Conservation (phyloP, 495 filamentous ascomycete genomes). For the Parachaetomium inaequale region DNA sequence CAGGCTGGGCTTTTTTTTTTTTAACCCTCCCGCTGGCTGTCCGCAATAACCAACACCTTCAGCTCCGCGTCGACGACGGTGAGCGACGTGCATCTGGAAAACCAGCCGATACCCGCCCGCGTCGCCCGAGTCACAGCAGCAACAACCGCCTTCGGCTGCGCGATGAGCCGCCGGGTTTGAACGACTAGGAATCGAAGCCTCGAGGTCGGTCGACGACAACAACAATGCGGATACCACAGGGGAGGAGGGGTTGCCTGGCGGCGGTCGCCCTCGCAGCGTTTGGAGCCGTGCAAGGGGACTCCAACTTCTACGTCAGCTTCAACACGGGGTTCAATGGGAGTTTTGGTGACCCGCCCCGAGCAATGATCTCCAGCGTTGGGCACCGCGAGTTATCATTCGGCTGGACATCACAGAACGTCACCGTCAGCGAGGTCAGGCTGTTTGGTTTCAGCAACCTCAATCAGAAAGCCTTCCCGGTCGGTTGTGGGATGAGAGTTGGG, state of each 20-base stretch:
- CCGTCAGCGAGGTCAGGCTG: not conserved
- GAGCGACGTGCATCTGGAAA: not conserved
- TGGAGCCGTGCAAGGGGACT: constrained; percentile 8
- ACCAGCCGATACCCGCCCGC: no score
- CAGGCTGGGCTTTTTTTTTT: not conserved
- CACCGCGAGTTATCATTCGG: not conserved
- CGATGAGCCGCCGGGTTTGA: constrained; percentile 12
- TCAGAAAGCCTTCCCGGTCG: no score
- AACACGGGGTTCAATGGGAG: not conserved
- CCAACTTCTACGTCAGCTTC: not conserved
- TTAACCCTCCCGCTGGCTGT: no score
- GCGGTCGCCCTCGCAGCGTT: constrained; percentile 11
- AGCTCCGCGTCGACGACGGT: not conserved
- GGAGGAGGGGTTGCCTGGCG: constrained; percentile 19
- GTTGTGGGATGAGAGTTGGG: no score
- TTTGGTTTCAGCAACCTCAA: not conserved
- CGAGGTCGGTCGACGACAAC: constrained; percentile 5
- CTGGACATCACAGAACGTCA: not conserved
- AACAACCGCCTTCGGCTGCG: not conserved
- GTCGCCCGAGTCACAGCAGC: not conserved
- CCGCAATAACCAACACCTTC: no score
- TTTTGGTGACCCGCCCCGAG: not conserved
- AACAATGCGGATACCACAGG: constrained; percentile 26
- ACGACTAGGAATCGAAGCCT: not conserved
- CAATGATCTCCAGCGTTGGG: not conserved